Conservation (phyloP, 2,329 filamentous ascomycete species). For the Penicillium sp. region DNA sequence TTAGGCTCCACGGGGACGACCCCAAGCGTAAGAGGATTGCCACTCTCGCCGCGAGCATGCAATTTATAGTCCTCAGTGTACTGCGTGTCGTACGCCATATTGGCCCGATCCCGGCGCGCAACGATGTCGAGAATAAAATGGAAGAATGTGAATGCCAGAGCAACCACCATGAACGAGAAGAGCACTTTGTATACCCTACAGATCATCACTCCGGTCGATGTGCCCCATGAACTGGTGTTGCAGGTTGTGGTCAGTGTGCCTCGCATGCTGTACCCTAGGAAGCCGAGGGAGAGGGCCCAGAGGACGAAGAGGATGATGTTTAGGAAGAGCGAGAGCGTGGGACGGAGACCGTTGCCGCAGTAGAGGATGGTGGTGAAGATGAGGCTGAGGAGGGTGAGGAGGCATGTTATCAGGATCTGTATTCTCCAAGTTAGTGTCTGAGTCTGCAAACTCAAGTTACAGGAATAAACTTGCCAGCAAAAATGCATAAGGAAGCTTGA, state of each 20-base stretch:
- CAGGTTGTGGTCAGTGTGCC: constrained; percentile 52
- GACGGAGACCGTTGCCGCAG: constrained; percentile 50
- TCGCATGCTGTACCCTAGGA: constrained; percentile 53
- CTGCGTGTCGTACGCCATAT: constrained; percentile 43
- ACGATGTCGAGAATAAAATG: constrained; percentile 50
- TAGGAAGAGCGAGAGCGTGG: constrained; percentile 47
- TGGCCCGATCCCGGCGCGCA: constrained; percentile 43
- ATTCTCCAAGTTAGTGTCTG: not conserved
- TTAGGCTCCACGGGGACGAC: not conserved
- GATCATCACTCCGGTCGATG: constrained; percentile 51
- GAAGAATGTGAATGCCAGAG: constrained; percentile 43
- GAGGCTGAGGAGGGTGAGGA: constrained; percentile 50
- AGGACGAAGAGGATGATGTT: constrained; percentile 49
- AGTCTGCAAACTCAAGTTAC: no score
- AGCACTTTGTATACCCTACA: constrained; percentile 58
- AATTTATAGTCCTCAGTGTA: constrained; percentile 31
- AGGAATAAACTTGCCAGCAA: constrained; percentile 46
- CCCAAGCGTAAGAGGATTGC: constrained; percentile 13
- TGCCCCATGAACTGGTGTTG: constrained; percentile 50
- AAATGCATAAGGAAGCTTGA: constrained; percentile 57
- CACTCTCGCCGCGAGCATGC: constrained; percentile 21
- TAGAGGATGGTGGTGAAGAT: constrained; percentile 49
- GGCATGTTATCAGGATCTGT: constrained; percentile 50
- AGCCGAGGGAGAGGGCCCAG: constrained; percentile 50
- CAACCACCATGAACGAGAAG: constrained; percentile 54